Evolutionary conservation across 1,284 basidiomycete species (phyloP).

Genomic region (Omphalotus olearius): DNA sequence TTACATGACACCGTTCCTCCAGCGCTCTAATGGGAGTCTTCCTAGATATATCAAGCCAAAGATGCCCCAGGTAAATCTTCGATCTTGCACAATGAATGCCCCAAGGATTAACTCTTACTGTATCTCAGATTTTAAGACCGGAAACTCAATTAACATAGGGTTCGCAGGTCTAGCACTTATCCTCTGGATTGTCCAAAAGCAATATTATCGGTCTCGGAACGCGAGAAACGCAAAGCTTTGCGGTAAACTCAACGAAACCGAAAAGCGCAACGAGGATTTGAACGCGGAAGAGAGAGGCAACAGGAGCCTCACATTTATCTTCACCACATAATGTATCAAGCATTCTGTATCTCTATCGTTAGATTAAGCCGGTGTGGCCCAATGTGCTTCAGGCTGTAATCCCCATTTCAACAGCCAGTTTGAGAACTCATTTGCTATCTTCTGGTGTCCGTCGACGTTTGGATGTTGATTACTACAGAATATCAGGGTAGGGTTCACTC

Average conservation of each 20-base stretch:
- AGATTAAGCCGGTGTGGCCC: slow-evolving; percentile 14
- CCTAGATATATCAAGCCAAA: slow-evolving; percentile 29
- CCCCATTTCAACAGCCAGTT: slow-evolving; percentile 42
- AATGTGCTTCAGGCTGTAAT: slow-evolving; percentile 25
- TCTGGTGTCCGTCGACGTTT: slow-evolving; percentile 40
- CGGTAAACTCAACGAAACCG: slow-evolving; percentile 21
- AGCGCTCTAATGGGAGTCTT: no score
- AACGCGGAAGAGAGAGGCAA: slow-evolving; percentile 28
- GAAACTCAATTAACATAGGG: slow-evolving; percentile 34
- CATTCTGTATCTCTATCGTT: neutral
- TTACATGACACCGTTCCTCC: no score
- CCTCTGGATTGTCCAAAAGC: slow-evolving; percentile 32
- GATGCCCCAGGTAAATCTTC: slow-evolving; percentile 28
- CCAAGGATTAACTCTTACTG: neutral
- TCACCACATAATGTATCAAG: slow-evolving; percentile 20
- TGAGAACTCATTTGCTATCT: slow-evolving; percentile 44
- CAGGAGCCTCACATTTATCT: slow-evolving; percentile 28
- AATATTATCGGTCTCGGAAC: slow-evolving; percentile 26
- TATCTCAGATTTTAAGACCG: slow-evolving; percentile 28
- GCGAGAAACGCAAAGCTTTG: slow-evolving; percentile 20
- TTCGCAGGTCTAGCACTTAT: slow-evolving; percentile 28
- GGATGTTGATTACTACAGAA: slow-evolving; percentile 45
- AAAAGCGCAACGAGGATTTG: slow-evolving; percentile 23
- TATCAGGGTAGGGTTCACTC: neutral
- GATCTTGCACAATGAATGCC: no score